A percentile compares a stretch with the other conserved stretches of the same genome.
These are phyloP conservation scores for Arthrocladium fulminans DNA, from an alignment of 2,329 filamentous ascomycete genomes.

Conservation along the genomic window DNA sequence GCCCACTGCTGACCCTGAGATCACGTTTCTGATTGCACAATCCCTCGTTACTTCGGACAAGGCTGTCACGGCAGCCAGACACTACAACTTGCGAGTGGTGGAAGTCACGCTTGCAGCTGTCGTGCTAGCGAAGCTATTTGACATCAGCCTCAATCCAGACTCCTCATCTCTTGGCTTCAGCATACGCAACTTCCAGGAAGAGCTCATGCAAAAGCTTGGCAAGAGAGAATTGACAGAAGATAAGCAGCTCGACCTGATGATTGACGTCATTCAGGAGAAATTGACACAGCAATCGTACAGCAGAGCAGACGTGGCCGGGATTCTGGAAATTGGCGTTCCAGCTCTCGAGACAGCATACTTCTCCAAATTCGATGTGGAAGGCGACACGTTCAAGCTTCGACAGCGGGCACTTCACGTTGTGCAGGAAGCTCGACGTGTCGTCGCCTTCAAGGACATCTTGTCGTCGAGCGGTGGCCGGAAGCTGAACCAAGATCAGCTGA, in stretches of 20 bases:
- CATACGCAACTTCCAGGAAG: slow-evolving; percentile 77
- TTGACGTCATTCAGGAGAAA: slow-evolving; percentile 60
- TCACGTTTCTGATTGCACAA: slow-evolving; percentile 89
- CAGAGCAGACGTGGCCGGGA: slow-evolving; percentile 67
- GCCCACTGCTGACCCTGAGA: slow-evolving; percentile 68
- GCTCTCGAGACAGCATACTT: slow-evolving; percentile 72
- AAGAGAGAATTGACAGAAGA: slow-evolving; percentile 43
- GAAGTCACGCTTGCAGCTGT: slow-evolving; percentile 84
- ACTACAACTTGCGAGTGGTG: slow-evolving; percentile 94
- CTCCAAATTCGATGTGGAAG: slow-evolving; percentile 79
- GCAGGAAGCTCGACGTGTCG: slow-evolving; percentile 75
- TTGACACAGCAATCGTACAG: slow-evolving; percentile 78
- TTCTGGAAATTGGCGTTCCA: slow-evolving; percentile 58
- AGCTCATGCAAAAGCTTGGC: slow-evolving; percentile 55
- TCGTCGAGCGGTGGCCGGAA: slow-evolving; percentile 35
- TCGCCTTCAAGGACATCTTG: slow-evolving; percentile 74
- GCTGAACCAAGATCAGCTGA: slow-evolving; percentile 46
- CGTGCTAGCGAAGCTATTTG: slow-evolving; percentile 52
- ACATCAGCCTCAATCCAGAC: slow-evolving; percentile 62
- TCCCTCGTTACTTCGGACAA: slow-evolving; percentile 93
- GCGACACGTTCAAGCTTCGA: slow-evolving; percentile 75
- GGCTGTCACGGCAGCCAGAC: slow-evolving; percentile 81
- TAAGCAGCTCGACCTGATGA: slow-evolving; percentile 64
- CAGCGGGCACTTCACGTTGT: slow-evolving; percentile 89
- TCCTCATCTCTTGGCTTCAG: slow-evolving; percentile 73